Percentiles rank a stretch among this genome's conserved stretches.
Conservation (phyloP, 257 asterid species). For the Oldenlandia corymbosa region DNA sequence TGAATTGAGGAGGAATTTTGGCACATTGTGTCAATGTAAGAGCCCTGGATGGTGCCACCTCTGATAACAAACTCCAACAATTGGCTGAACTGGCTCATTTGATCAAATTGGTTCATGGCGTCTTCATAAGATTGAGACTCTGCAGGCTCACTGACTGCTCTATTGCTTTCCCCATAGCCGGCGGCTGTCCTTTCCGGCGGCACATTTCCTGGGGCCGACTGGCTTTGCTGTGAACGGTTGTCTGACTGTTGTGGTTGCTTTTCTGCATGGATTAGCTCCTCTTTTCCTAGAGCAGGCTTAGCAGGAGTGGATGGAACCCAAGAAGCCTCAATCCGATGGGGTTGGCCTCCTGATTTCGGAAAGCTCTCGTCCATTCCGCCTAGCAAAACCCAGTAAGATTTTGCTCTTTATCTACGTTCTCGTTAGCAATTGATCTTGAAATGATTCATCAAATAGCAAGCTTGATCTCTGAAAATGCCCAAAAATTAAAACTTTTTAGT, state of each 20-base stretch:
- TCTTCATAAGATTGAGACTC: conserved; percentile 18
- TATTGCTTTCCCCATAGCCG: conserved; percentile 18
- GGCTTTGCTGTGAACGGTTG: conserved; percentile 19
- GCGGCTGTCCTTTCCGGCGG: conserved; percentile 10
- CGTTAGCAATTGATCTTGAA: background rate
- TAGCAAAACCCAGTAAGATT: conserved; percentile 31
- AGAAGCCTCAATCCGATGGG: conserved; percentile 26
- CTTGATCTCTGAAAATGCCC: too few species aligned
- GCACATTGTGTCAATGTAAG: too few species aligned
- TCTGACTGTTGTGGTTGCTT: conserved; percentile 19
- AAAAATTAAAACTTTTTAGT: too few species aligned
- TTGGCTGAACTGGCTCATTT: conserved; percentile 30
- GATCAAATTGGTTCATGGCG: conserved; percentile 18
- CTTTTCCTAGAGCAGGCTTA: conserved; percentile 32
- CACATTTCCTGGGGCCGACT: background rate
- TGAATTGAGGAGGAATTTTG: too few species aligned
- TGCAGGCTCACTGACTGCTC: conserved; percentile 7
- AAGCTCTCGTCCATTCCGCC: conserved; percentile 44
- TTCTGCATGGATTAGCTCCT: conserved; percentile 35
- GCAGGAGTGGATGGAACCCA: conserved; percentile 73
- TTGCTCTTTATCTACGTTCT: conserved; percentile 17
- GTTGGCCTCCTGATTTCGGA: conserved; percentile 21
- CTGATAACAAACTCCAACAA: conserved; percentile 43
- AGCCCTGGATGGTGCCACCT: conserved; percentile 19
- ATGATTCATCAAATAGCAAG: background rate